These are phyloP conservation scores for Myxozyma nipponensis DNA, from an alignment of 805 yeast genomes.

Conservation along the genomic window DNA sequence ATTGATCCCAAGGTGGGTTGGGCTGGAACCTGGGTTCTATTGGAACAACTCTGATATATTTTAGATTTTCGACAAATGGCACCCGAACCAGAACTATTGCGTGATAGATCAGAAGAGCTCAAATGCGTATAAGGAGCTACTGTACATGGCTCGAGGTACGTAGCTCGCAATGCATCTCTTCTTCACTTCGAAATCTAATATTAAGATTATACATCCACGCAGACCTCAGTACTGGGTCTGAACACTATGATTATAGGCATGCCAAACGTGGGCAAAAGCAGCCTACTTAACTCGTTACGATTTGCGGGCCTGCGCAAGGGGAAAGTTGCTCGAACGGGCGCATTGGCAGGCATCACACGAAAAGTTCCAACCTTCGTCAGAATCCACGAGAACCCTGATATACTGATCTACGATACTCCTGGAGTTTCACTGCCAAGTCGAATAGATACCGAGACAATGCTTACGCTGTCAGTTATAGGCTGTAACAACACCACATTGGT, in stretches of 20 bases:
- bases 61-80: slow-evolving; percentile 47
- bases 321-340: slow-evolving; percentile 81
- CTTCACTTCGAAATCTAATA: slow-evolving; percentile 44
- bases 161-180: slow-evolving; percentile 27
- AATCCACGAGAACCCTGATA: slow-evolving; percentile 56
- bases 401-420: slow-evolving; percentile 82
- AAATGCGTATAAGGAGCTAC: slow-evolving; percentile 49
- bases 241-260: slow-evolving; percentile 78
- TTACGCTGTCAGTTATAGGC: slow-evolving; percentile 68
- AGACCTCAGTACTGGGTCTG: slow-evolving; percentile 74
- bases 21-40: not conserved
- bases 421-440: slow-evolving; percentile 84
- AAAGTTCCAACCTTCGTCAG: slow-evolving; percentile 71
- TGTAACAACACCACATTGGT: slow-evolving; percentile 65
- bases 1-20: slow-evolving; percentile 37
- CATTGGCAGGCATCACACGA: slow-evolving; percentile 86
- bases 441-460: slow-evolving; percentile 62
- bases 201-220: slow-evolving; percentile 1
- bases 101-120: slow-evolving; percentile 56
- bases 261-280: slow-evolving; percentile 98
- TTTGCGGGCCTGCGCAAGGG: slow-evolving; percentile 39
- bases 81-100: slow-evolving; percentile 46
- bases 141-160: slow-evolving; percentile 48
- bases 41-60: not conserved
- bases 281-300: slow-evolving; percentile 73